Base-by-base conservation (phyloP, 192 early-diverging fungal species). In the Backusella macrospora region DNA sequence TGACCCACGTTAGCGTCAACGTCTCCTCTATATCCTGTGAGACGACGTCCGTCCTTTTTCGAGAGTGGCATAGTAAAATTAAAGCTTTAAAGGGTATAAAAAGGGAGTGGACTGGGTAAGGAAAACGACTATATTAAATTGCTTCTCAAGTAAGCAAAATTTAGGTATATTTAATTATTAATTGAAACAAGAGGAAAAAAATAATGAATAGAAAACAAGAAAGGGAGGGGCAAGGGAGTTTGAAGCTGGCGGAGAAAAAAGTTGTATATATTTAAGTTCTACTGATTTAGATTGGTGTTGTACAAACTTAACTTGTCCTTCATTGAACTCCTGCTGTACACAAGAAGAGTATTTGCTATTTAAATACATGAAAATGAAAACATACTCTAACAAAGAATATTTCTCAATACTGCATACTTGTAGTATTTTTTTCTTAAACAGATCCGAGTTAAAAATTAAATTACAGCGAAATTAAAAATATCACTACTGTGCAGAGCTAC, bases 11-110 rank as follows among this genome's bases (percentile, higher is more conserved):
- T 21, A 21, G 66, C 5, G 34, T 59, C 23, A 13, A 67, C 29
- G 18, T 48, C 37, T 40, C 49, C 59, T 10, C 39, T 75, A 37
- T 76, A 76, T n/a, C 75, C 75, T 52, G 75, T 71, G 42, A 76
- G 43, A 16, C 75, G 45, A 14, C 69, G 48, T 39, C 45, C 62
- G 62, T 70, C 62, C 40, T 69, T 76, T 39, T 45, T 67, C 34
- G 62, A 29, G 23, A 8, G 2, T 14, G 72, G 72, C 59, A 73
- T 63, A 26, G 21, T 59, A 13, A 59, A 13, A 59, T 59, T 59
- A 59, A 59, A 59, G 52, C 13, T 18, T 59, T 59, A 1, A 10
- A 21, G 52, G 52, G 52, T 59, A 59, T 59, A 59, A 59, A n/a
- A 59, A 59, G 52, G 52, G 52, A 59, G 13, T 59, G 52, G 52